These are phyloP conservation scores for Pochonia chlamydosporia DNA, from an alignment of 2,329 filamentous ascomycete genomes.

Conservation along the genomic window DNA sequence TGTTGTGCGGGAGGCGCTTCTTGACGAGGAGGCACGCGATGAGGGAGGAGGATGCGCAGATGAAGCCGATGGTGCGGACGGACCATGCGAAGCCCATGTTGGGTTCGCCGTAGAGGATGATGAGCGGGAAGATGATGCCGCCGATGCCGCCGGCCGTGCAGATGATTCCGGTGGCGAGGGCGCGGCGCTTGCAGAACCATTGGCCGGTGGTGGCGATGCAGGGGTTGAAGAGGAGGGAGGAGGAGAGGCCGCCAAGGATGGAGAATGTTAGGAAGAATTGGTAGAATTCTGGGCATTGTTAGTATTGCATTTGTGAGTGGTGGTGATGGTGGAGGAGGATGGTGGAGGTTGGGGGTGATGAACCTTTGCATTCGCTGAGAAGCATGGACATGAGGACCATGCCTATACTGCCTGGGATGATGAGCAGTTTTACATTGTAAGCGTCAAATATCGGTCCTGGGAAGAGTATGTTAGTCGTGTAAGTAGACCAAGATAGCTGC, in stretches of 20 bases:
- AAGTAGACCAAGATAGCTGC: background rate
- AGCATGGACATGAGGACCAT: slow-evolving; percentile 52
- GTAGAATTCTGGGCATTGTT: slow-evolving; percentile 45
- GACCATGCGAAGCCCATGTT: slow-evolving; percentile 26
- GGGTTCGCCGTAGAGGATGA: slow-evolving; percentile 18
- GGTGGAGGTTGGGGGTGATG: background rate
- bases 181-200: slow-evolving; percentile 60
- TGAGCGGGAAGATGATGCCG: slow-evolving; percentile 44
- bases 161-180: slow-evolving; percentile 63
- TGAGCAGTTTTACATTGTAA: slow-evolving; percentile 54
- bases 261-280: slow-evolving; percentile 68
- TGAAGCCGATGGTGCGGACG: slow-evolving; percentile 22
- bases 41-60: slow-evolving; percentile 14
- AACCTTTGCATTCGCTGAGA: slow-evolving; percentile 19
- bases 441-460: slow-evolving; percentile 61
- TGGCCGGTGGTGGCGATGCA: slow-evolving; percentile 61
- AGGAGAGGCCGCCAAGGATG: slow-evolving; percentile 58
- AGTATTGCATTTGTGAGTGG: background rate
- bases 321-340: too few relatives aligned
- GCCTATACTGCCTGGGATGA: slow-evolving; percentile 51
- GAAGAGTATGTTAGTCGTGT: background rate
- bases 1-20: slow-evolving; percentile 43
- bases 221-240: slow-evolving; percentile 65
- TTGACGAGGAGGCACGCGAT: slow-evolving; percentile 24
- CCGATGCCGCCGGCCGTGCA: slow-evolving; percentile 58